Evolutionary conservation across 345 rosid genomes (phyloP), one percentile per base, ranked within the genome.

Genomic region (Conringia planisiliqua): DNA sequence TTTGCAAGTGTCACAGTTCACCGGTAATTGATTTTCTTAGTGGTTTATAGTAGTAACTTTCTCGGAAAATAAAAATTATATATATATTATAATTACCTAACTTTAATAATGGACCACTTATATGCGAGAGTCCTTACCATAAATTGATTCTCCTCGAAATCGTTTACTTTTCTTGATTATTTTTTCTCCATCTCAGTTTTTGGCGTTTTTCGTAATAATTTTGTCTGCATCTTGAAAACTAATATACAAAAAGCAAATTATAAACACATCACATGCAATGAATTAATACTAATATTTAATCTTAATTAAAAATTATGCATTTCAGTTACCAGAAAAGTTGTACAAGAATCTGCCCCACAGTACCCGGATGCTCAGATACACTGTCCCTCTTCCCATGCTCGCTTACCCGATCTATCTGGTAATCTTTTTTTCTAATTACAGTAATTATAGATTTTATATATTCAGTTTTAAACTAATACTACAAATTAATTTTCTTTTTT

Each of bases 341-440:
- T 88, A 86, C 79, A 85, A 71, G 70, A 78, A 62, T 4, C 70
- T 90, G 60, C 71, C 77, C 35, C 61, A 66, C 4, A 77, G 57
- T 3, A 83, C 88, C 3, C 62, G 78, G 54, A 72, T 76, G 78
- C 66, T 90, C 44, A 84, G 93, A 81, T 90, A 82, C 85, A 78
- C 87, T 10, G 59, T 86, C 12, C 96, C 96, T 57, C 73, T 86
- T 35, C 91, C 91, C 6, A 54, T 90, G 76, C 76, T 90, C 48
- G 96, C 93, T 57, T 90, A 84, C 65, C 93, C 96, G 56, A 2
- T 80, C 6, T 90, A 88, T 76, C 76, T 90, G 88, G 96, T 90
- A 86, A 70, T 8, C 56, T 35, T 10, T 30, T 5, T 27, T 35
- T 29, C 4, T 13, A 18, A 30, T 32, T 57, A 40, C 39, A 13